A percentile compares a stretch with the other conserved stretches of the same genome.
These are phyloP conservation scores for Boletus bicolor DNA, from an alignment of 768 basidiomycete genomes.

Conservation along the genomic window DNA sequence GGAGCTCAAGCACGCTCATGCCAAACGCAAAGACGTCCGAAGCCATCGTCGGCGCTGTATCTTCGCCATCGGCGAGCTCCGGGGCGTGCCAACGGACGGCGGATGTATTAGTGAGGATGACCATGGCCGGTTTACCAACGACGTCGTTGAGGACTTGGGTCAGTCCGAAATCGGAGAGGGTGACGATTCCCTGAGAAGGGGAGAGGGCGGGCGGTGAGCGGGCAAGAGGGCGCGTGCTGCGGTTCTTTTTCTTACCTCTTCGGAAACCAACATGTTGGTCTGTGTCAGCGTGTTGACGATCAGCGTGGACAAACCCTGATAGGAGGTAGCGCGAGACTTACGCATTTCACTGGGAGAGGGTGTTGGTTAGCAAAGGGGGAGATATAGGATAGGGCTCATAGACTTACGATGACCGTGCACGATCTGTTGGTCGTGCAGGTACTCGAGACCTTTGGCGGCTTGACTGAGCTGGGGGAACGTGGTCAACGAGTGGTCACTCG, in stretches of 20 bases:
- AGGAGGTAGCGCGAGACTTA: conserved; percentile 31
- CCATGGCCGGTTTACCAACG: conserved; percentile 45
- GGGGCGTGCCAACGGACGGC: conserved; percentile 62
- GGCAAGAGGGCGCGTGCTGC: neutral
- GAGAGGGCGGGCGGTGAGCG: neutral
- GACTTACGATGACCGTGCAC: conserved; percentile 61
- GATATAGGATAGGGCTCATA: neutral
- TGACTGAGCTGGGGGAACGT: conserved; percentile 40
- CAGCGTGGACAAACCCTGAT: neutral
- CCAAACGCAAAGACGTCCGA: conserved; percentile 58
- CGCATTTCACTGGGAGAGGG: conserved; percentile 51
- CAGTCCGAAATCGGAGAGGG: conserved; percentile 64
- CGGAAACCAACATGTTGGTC: conserved; percentile 58
- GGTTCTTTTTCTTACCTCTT: conserved; percentile 32
- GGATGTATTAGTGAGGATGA: conserved; percentile 44
- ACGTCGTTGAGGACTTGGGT: conserved; percentile 59
- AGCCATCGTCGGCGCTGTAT: conserved; percentile 40
- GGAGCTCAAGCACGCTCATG: conserved; percentile 58
- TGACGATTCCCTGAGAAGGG: conserved; percentile 43
- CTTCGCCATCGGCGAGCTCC: conserved; percentile 48
- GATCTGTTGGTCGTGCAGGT: conserved; percentile 49
- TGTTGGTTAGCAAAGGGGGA: conserved; percentile 1
- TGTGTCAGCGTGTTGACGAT: conserved; percentile 18
- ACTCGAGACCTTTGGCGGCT: conserved; percentile 55
- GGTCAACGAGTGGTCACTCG: neutral